A percentile compares a stretch with the other conserved stretches of the same genome.
These are phyloP conservation scores for Apiospora malaysiana DNA, from an alignment of 2,329 filamentous ascomycete genomes.

Conservation along the genomic window DNA sequence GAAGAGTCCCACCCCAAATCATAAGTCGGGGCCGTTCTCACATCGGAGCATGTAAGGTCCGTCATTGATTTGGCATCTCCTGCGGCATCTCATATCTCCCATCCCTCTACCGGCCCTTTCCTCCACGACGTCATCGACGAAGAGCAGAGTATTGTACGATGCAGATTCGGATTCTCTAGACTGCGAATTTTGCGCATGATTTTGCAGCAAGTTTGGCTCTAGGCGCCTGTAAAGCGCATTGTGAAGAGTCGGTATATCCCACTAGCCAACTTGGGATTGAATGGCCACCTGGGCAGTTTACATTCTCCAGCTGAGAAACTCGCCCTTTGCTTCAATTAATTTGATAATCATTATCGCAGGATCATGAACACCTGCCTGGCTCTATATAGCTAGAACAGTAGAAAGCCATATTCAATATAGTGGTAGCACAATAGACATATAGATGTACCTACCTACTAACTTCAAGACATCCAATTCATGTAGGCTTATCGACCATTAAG, in stretches of 20 bases:
- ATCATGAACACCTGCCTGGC: background rate
- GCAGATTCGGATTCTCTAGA: background rate
- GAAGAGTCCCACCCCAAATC: background rate
- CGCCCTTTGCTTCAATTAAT: background rate
- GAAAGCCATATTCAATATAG: background rate
- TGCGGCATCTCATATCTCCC: background rate
- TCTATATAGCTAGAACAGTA: background rate
- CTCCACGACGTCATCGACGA: background rate
- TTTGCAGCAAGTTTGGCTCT: background rate
- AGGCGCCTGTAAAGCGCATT: background rate
- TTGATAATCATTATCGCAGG: background rate
- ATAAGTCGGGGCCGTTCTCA: background rate
- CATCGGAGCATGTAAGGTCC: slow-evolving; percentile 21
- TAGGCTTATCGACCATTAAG: background rate
- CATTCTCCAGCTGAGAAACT: background rate
- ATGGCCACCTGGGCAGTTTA: background rate
- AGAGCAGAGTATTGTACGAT: background rate
- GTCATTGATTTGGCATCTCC: slow-evolving; percentile 2
- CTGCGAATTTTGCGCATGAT: background rate
- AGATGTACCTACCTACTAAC: too few relatives aligned
- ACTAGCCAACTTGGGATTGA: background rate
- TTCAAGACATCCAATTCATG: background rate
- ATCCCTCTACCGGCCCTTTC: background rate
- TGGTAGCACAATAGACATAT: too few relatives aligned
- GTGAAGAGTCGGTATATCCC: background rate